Percentiles rank a stretch among this genome's conserved stretches.
Evolutionary conservation across 441 rosid genomes (phyloP).

Genomic region (Viola pubescens): DNA sequence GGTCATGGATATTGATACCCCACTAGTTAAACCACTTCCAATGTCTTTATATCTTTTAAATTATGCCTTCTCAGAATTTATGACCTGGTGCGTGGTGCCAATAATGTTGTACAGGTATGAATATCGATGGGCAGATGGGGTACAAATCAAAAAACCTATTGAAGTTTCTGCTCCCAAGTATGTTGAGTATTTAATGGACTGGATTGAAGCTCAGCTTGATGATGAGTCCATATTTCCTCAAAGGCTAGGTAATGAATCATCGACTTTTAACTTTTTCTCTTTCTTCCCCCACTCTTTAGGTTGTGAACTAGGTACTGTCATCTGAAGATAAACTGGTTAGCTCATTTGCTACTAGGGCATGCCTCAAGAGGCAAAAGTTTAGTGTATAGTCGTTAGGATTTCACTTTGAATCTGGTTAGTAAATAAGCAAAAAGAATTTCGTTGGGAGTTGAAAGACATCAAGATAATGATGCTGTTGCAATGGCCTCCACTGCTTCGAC

Average conservation of each 20-base stretch:
- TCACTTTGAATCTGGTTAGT: no score
- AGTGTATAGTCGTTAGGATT: neutral
- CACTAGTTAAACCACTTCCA: conserved; percentile 4
- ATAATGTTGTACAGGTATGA: conserved; percentile 56
- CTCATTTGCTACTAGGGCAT: neutral
- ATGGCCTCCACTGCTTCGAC: neutral
- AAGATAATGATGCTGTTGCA: neutral
- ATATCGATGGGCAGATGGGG: conserved; percentile 99
- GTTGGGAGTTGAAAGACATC: no score
- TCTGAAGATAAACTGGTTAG: conserved; percentile 2
- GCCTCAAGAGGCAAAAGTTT: neutral
- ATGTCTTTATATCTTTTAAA: neutral
- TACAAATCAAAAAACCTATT: conserved; percentile 92
- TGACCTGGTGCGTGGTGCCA: conserved; percentile 12
- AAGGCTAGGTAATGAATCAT: conserved; percentile 63
- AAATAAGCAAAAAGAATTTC: no score
- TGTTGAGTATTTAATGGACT: conserved; percentile 96
- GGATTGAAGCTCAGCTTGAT: conserved; percentile 94
- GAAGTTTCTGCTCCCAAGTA: conserved; percentile 98
- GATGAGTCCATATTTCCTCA: conserved; percentile 96
- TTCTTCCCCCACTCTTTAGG: neutral
- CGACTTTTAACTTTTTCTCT: neutral
- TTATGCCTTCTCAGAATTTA: neutral
- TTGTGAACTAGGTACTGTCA: conserved; percentile 4
- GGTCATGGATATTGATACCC: neutral